A percentile compares a stretch with the other conserved stretches of the same genome.
Evolutionary conservation across 805 yeast species (phyloP).

Genomic region (Tetrapisispora pingtungensis): DNA sequence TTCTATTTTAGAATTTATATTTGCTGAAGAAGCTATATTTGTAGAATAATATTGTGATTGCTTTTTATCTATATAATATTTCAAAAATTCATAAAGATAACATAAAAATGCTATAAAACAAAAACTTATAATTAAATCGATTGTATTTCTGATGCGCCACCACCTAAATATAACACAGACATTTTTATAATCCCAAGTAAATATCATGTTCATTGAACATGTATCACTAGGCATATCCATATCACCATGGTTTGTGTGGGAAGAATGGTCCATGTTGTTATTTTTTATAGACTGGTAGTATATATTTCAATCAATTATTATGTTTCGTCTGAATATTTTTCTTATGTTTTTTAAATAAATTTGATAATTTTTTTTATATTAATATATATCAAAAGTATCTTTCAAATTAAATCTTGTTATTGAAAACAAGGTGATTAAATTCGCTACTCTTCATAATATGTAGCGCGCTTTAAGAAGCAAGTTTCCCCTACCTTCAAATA

Average conservation of each 20-base stretch:
- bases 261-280: constrained; percentile 4
- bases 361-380: no score
- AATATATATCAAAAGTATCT: no score
- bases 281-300: no score
- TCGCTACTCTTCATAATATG: no score
- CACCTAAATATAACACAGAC: constrained; percentile 64
- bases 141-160: constrained; percentile 61
- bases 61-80: constrained; percentile 8
- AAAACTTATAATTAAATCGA: constrained; percentile 45
- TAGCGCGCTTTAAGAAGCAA: no score
- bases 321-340: no score
- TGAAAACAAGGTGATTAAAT: no score
- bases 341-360: no score
- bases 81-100: constrained; percentile 50
- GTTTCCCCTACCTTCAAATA: no score
- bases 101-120: constrained; percentile 39
- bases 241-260: constrained; percentile 8
- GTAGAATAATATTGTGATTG: constrained; percentile 1
- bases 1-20: not conserved
- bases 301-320: no score
- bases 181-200: constrained; percentile 69
- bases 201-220: constrained; percentile 62
- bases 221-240: constrained; percentile 23
- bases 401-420: no score
- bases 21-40: not conserved